Evolutionary conservation across 306 rosid species (phyloP), one percentile per base, ranked within the genome.

Genomic region (Vigna trinervia): DNA sequence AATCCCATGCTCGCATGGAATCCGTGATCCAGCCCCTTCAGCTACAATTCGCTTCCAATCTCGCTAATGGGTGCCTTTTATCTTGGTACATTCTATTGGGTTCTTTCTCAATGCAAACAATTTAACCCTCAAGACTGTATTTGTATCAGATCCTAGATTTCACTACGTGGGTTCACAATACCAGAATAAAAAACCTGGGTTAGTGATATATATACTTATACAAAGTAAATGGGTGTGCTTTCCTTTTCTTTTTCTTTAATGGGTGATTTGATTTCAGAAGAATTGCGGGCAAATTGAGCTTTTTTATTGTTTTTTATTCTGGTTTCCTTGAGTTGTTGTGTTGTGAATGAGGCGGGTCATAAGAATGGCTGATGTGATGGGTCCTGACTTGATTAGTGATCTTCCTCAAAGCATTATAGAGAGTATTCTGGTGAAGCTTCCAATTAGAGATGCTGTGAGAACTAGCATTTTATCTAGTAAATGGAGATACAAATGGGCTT

Each of bases 401-500:
- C 88, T 94, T 81, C 98, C 97, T 85, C 90, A 86, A 47, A 90
- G 92, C 83, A 94, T 92, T 60, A 72, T 92, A 74, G 98, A 94
- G 86, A 85, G 87, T 73, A 88, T 92, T 78, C 86, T 94, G 74
- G 65, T 83, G 0, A 79, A 60, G 59, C 77, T 94, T 72, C 98
- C 96, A 4, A 85, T 94, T 45, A 76, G 91, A 77, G 98, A 94
- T 78, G 95, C 96, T 61, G 77, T 94, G 61, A 90, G 87, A 77
- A 90, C 92, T 17, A 92, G 98, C 80, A 73, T 86, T 81, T 85
- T 94, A 73, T 94, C 95, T 0, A 90, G 86, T 66, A 90, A 86
- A 85, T 94, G 97, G 97, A 92, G 97, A 82, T 89, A 88, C 69
- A 90, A 85, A 80, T 94, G 97, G 98, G 65, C 85, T 80, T 48